phyloP scores from a whole-genome alignment of 768 basidiomycete genomes.

The Pholiota conissans region DNA sequence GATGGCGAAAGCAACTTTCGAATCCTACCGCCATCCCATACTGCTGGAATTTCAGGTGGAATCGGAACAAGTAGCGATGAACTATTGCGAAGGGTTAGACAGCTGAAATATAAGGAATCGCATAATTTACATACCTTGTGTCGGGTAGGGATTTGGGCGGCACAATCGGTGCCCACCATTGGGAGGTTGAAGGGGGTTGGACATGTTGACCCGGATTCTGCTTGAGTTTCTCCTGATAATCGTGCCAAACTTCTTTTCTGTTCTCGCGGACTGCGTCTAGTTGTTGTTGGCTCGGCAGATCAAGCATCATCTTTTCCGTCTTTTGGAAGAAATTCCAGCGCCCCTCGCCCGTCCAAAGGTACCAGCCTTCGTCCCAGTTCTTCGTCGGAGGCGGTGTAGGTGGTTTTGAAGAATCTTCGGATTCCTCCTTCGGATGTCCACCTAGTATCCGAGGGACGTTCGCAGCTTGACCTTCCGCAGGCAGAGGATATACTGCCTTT shows the following conservation, averaged over 20 bases:
- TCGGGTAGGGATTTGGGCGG: constrained; percentile 42
- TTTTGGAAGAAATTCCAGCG: constrained; percentile 55
- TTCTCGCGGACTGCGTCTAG: constrained; percentile 40
- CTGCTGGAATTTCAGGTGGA: constrained; percentile 54
- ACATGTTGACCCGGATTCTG: constrained; percentile 18
- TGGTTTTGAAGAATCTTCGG: constrained; percentile 27
- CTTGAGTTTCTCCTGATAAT: constrained; percentile 48
- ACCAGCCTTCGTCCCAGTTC: constrained; percentile 77
- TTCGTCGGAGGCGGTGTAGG: constrained; percentile 39
- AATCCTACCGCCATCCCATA: constrained; percentile 45
- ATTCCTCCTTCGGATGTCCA: constrained; percentile 35
- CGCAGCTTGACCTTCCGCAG: constrained; percentile 60
- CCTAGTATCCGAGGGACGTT: constrained; percentile 47
- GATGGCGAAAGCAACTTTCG: constrained; percentile 59
- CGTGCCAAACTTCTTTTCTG: constrained; percentile 45
- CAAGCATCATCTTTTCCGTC: constrained; percentile 57
- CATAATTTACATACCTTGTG: constrained; percentile 31
- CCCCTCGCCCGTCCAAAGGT: constrained; percentile 65
- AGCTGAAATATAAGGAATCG: constrained; percentile 1
- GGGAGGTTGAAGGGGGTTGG: constrained; percentile 14
- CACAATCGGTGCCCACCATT: constrained; percentile 39
- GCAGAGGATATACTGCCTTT: constrained; percentile 59
- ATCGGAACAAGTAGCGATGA: constrained; percentile 53
- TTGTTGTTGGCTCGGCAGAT: constrained; percentile 50
- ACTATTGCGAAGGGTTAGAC: constrained; percentile 29